phyloP scores from a whole-genome alignment of 2,329 filamentous ascomycete species.

The Scedosporium minutisporum region DNA sequence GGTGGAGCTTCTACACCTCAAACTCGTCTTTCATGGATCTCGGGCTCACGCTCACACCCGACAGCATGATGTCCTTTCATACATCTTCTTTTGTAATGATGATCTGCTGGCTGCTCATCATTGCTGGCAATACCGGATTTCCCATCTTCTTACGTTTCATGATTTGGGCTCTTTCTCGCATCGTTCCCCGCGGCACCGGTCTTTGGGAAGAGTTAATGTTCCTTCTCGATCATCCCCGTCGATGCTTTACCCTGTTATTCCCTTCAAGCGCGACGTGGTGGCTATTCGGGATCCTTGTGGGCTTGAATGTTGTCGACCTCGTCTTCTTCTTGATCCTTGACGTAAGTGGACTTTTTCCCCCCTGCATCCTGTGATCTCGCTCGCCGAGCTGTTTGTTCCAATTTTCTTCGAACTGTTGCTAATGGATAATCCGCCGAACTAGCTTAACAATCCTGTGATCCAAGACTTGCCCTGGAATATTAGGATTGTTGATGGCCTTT shows the following conservation, averaged over 20 bases:
- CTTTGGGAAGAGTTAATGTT: conserved; percentile 88
- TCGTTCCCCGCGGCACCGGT: conserved; percentile 55
- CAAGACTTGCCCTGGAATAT: conserved; percentile 59
- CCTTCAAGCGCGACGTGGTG: conserved; percentile 89
- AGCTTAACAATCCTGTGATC: conserved; percentile 65
- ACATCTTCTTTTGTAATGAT: conserved; percentile 66
- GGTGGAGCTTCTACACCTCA: conserved; percentile 90
- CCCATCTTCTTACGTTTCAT: conserved; percentile 88
- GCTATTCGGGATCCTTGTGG: conserved; percentile 77
- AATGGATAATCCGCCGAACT: not conserved
- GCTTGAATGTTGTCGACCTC: conserved; percentile 75
- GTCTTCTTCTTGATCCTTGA: conserved; percentile 90
- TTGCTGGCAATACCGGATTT: conserved; percentile 92
- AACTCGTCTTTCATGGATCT: conserved; percentile 89
- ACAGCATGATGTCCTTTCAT: conserved; percentile 89
- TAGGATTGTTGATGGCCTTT: conserved; percentile 75
- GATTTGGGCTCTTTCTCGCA: conserved; percentile 70
- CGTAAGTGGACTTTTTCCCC: conserved; percentile 36
- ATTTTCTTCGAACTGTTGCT: not conserved
- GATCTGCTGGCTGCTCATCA: conserved; percentile 73
- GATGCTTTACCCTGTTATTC: conserved; percentile 92
- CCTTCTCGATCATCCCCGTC: conserved; percentile 83
- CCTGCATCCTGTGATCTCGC: not conserved
- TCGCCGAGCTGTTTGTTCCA: not conserved
- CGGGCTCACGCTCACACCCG: conserved; percentile 83